A percentile compares a stretch with the other conserved stretches of the same genome.
Conservation (phyloP, 805 yeast species). For the Kazachstania kunashirensis region DNA sequence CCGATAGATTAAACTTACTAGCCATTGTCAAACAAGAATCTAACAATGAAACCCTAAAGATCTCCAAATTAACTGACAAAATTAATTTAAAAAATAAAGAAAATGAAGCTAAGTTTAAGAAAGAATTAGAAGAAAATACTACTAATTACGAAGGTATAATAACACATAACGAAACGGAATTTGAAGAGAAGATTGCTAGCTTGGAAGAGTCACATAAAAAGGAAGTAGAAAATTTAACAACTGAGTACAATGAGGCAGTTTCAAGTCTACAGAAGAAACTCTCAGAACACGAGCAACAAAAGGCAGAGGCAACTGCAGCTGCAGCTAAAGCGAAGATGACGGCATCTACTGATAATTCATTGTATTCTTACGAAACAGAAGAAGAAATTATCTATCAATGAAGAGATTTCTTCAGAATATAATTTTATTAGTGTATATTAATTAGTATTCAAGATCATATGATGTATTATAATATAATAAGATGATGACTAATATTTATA, state of each 20-base stretch:
- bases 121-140: conserved; percentile 21
- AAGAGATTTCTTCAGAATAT: too few relatives aligned
- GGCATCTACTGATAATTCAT: conserved; percentile 4
- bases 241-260: conserved; percentile 13
- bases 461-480: too few relatives aligned
- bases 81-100: conserved; percentile 21
- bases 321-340: conserved; percentile 4
- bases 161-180: conserved; percentile 19
- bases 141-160: conserved; percentile 18
- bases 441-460: too few relatives aligned
- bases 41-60: conserved; percentile 21
- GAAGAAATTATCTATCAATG: conserved; percentile 38
- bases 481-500: too few relatives aligned
- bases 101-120: conserved; percentile 20
- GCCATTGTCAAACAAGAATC: conserved; percentile 24
- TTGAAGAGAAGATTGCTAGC: conserved; percentile 13
- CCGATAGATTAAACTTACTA: conserved; percentile 13
- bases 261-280: conserved; percentile 7
- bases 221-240: conserved; percentile 14
- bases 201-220: conserved; percentile 16
- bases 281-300: conserved; percentile 36
- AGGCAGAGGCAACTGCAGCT: conserved; percentile 9
- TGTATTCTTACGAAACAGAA: conserved; percentile 34
- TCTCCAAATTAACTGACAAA: conserved; percentile 21
- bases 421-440: too few relatives aligned